These are phyloP conservation scores for Pugionium cornutum DNA, from an alignment of 345 rosid genomes.

Conservation along the genomic window DNA sequence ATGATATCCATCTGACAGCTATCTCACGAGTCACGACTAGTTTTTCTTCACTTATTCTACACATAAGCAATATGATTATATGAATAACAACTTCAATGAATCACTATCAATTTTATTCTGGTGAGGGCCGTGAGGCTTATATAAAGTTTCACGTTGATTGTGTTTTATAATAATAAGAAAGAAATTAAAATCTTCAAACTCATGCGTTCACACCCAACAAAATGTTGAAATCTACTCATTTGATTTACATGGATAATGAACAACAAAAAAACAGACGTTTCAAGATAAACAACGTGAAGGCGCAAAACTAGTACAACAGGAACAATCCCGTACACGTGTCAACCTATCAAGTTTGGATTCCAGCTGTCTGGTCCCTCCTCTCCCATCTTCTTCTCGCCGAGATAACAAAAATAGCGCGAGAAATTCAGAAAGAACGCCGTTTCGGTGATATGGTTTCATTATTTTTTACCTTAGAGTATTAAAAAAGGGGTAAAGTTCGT, in stretches of 20 bases:
- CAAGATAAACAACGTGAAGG: constrained; percentile 49
- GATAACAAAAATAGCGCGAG: constrained; percentile 11
- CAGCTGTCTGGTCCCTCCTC: constrained; percentile 46
- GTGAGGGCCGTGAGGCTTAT: background rate
- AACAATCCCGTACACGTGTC: constrained; percentile 56
- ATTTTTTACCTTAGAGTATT: constrained; percentile 19
- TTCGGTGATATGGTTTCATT: constrained; percentile 8
- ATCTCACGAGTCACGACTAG: background rate
- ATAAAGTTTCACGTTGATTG: constrained; percentile 31
- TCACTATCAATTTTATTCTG: background rate
- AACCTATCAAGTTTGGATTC: constrained; percentile 37
- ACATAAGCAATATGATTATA: background rate
- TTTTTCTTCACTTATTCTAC: background rate
- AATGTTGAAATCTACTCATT: constrained; percentile 25
- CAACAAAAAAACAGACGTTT: constrained; percentile 2
- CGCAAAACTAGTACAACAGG: constrained; percentile 45
- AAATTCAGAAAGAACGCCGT: constrained; percentile 11
- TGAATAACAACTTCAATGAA: no score
- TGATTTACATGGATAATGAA: constrained; percentile 38
- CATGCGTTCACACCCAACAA: constrained; percentile 30
- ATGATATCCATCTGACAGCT: background rate
- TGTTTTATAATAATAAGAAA: constrained; percentile 18
- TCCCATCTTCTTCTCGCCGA: constrained; percentile 21
- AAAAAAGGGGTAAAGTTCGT: constrained; percentile 8
- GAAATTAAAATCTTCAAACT: constrained; percentile 10